phyloP scores from a whole-genome alignment of 139 green algal genomes.

The Mesotaenium endlicherianum region DNA sequence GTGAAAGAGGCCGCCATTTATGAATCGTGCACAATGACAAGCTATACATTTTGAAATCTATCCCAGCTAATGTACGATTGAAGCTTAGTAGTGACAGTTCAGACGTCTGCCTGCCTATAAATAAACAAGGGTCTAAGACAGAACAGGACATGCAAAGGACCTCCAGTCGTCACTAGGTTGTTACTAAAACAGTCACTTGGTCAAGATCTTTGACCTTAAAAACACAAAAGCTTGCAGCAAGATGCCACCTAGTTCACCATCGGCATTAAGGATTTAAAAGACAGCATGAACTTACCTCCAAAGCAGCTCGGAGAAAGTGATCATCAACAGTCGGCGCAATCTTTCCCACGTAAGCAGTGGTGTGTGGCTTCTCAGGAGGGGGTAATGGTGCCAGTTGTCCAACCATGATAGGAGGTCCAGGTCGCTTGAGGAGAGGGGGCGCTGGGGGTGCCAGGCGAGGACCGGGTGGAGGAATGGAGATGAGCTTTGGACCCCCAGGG shows the following conservation, averaged over 20 bases:
- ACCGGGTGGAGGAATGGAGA: background rate
- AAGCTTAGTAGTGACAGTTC: too few species aligned
- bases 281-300: conserved; percentile 70
- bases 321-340: conserved; percentile 80
- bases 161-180: background rate
- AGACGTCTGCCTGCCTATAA: too few species aligned
- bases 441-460: background rate
- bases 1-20: too few species aligned
- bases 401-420: too few species aligned
- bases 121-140: background rate
- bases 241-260: background rate
- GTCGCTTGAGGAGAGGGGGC: background rate
- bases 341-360: conserved; percentile 59
- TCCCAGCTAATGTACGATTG: too few species aligned
- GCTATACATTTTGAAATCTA: too few species aligned
- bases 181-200: too few species aligned
- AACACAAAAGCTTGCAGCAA: background rate
- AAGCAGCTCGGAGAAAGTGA: conserved; percentile 62
- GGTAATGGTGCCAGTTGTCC: conserved; percentile 4
- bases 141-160: background rate
- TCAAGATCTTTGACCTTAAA: background rate
- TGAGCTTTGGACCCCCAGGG: background rate
- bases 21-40: too few species aligned
- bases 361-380: conserved; percentile 42
- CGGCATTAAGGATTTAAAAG: too few species aligned